Conservation (phyloP, 331 rosid genomes). For the Telfairia occidentalis region DNA sequence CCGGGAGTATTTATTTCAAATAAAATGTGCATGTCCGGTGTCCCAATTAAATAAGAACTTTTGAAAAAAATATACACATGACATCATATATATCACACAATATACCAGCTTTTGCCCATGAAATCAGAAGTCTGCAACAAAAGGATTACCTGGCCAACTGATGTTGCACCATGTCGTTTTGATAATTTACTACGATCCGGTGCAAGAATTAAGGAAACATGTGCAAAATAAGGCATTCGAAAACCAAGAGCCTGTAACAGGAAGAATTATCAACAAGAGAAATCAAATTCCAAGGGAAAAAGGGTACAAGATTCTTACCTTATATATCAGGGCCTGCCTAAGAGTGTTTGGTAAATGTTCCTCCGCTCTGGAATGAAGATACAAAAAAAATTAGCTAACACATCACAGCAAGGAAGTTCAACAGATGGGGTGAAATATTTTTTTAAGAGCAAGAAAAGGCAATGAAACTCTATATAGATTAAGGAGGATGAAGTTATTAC, state of each 20-base stretch:
- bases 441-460: neutral
- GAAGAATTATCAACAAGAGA: conserved; percentile 16
- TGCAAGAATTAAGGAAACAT: conserved; percentile 89
- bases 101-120: neutral
- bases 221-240: conserved; percentile 86
- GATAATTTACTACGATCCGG: conserved; percentile 95
- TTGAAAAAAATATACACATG: neutral
- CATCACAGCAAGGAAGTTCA: neutral
- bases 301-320: conserved; percentile 35
- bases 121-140: neutral
- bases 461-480: conserved; percentile 1
- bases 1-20: neutral
- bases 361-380: conserved; percentile 65
- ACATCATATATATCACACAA: neutral
- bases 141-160: conserved; percentile 81
- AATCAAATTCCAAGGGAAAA: conserved; percentile 10
- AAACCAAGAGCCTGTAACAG: conserved; percentile 69
- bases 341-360: conserved; percentile 92
- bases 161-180: conserved; percentile 96
- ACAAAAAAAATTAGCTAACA: conserved; percentile 8
- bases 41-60: neutral
- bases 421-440: neutral
- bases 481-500: conserved; percentile 23
- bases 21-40: neutral
- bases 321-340: conserved; percentile 85